Evolutionary conservation across 176 grass and related monocot species (phyloP).

Genomic region (Miscanthus lutarioriparius): DNA sequence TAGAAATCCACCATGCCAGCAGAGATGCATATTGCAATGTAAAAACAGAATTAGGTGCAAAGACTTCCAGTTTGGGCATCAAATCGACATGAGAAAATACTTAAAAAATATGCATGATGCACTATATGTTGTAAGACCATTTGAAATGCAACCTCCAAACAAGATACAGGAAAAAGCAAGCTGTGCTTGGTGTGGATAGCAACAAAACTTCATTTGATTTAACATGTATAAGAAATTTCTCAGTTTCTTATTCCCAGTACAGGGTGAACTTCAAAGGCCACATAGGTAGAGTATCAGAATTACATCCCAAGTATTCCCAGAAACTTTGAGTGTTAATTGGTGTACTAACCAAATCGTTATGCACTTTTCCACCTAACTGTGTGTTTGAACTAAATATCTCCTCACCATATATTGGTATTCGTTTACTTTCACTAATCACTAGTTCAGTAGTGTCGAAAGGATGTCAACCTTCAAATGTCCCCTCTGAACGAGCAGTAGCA

Average conservation of each 20-base stretch:
- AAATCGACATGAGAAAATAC: slow-evolving; percentile 5
- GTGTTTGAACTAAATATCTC: slow-evolving; percentile 10
- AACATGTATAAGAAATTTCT: background rate
- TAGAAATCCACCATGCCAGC: background rate
- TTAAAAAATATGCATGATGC: background rate
- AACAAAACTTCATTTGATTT: background rate
- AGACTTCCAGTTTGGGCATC: background rate
- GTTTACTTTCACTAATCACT: slow-evolving; percentile 6
- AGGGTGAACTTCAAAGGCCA: background rate
- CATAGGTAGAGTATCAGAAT: background rate
- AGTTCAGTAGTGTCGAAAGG: slow-evolving; percentile 6
- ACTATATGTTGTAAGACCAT: background rate
- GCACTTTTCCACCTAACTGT: background rate
- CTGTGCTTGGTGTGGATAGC: background rate
- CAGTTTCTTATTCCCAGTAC: background rate
- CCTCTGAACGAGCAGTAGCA: background rate
- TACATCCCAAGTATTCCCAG: background rate
- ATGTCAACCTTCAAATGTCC: background rate
- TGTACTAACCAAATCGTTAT: background rate
- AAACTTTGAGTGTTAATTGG: background rate
- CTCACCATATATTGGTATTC: background rate
- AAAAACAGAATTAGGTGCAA: slow-evolving; percentile 4
- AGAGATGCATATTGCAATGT: background rate
- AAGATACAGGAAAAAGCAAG: background rate
- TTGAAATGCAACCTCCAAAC: background rate